Evolutionary conservation across 2,329 filamentous ascomycete species (phyloP).

Genomic region (Ophiocordyceps polyrhachis-furcata): DNA sequence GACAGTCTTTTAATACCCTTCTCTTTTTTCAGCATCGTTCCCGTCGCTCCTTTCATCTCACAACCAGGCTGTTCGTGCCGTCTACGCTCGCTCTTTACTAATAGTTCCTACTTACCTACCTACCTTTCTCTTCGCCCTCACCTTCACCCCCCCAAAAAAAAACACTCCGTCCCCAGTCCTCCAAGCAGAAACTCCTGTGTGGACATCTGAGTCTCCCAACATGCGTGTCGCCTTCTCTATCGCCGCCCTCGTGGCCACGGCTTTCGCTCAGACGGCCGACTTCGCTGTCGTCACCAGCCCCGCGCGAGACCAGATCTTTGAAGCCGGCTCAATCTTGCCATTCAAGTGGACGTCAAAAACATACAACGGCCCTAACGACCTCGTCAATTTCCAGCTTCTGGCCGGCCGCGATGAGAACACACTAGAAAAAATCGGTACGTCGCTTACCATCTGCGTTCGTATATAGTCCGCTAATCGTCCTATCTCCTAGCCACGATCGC

Average conservation of each 20-base stretch:
- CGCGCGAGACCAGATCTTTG: conserved; percentile 23
- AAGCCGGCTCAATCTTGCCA: conserved; percentile 28
- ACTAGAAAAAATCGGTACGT: not conserved
- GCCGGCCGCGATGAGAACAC: conserved; percentile 18
- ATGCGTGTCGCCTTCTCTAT: conserved; percentile 34
- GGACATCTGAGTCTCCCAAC: conserved; percentile 15
- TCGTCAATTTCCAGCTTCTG: conserved; percentile 34
- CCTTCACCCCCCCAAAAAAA: not conserved
- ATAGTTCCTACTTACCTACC: not conserved
- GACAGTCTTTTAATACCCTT: not conserved
- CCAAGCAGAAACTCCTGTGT: not conserved
- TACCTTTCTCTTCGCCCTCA: not conserved
- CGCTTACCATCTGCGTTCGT: conserved; percentile 3
- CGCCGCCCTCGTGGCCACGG: conserved; percentile 31
- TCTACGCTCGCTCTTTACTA: not conserved
- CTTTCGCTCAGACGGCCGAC: conserved; percentile 34
- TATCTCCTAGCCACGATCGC: not conserved
- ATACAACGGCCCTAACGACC: conserved; percentile 18
- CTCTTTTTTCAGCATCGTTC: not conserved
- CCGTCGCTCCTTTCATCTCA: not conserved
- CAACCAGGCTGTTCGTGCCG: not conserved
- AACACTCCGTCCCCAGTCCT: not conserved
- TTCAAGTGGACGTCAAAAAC: conserved; percentile 32
- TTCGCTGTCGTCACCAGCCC: too few species aligned
- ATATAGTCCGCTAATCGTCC: not conserved